A percentile compares a stretch with the other conserved stretches of the same genome.
Conservation (phyloP, 441 rosid species). For the Bruguiera hainesii region DNA sequence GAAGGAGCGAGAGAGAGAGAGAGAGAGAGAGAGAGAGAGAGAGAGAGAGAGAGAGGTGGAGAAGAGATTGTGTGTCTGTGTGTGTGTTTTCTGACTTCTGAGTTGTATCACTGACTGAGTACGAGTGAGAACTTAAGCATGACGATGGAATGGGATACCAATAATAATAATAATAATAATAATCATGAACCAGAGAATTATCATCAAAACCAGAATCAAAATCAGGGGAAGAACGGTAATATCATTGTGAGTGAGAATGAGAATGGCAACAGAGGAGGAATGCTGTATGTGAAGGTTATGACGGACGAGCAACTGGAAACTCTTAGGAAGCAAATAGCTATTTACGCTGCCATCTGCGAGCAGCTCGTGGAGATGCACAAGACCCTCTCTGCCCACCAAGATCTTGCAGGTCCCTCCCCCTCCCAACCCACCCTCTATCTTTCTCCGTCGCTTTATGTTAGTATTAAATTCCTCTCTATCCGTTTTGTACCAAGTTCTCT, state of each 20-base stretch:
- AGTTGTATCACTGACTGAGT: no score
- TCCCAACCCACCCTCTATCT: background rate
- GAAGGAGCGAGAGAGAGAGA: no score
- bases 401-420: constrained; percentile 59
- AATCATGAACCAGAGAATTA: no score
- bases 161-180: constrained; percentile 21
- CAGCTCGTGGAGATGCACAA: constrained; percentile 98
- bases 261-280: constrained; percentile 25
- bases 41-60: no score
- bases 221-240: constrained; percentile 20
- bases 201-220: constrained; percentile 30
- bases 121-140: no score
- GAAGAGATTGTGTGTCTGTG: no score
- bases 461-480: no score
- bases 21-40: no score
- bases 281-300: constrained; percentile 88
- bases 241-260: constrained; percentile 29
- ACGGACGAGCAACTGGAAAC: constrained; percentile 96
- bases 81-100: no score
- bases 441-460: background rate
- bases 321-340: constrained; percentile 91
- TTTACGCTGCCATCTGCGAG: constrained; percentile 92
- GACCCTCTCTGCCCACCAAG: constrained; percentile 86
- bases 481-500: no score
- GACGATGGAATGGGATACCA: constrained; percentile 63